Evolutionary conservation across 148 eudicot species (phyloP), one percentile per base, ranked within the genome.

Genomic region (Nepenthes gracilis): DNA sequence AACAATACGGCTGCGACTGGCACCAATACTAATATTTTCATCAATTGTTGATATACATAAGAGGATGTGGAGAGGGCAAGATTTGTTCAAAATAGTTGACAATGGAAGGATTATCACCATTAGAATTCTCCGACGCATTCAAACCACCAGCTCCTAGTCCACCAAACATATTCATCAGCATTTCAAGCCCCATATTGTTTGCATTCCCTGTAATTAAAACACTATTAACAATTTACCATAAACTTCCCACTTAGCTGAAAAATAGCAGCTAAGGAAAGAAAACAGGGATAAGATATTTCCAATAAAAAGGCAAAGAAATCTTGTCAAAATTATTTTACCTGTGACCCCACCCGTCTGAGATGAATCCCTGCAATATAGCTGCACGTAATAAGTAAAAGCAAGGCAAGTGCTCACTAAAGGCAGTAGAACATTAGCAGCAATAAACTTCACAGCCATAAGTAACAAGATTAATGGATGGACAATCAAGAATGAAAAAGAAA

Each of bases 141-240:
- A 84, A 64, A 47, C 92, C 85, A 14, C 97, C 95, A 49, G 89
- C 84, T 59, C 95, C 92, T 34, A 90, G 92, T 55, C 95, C 97
- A 47, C 95, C 85, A 63, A 90, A 85, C 97, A 90, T 85, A 68
- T 79, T 90, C 97, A 84, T 90, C 77, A 87, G 60, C 85, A 75
- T 57, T 40, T 87, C 92, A 61, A 87, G 64, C 33, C 83, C 87
- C 80, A 74, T 55, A 43, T 78, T 84, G 63, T 80, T 82, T 70
- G 78, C 77, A 59, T 75, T 69, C 64, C 95, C 97, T 90, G 82
- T 57, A 9, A 34, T 36, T 57, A 57, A n/a, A 23, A 50, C 8
- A 40, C 4, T 8, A 15, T 12, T 12, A 13, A 35, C 35, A 64
- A 40, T 33, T 43, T 37, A 32, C 9, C 55, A 64, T 2, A 23